Base-by-base conservation (phyloP, 176 grass and related monocot species). In the Rhynchospora pubera region DNA sequence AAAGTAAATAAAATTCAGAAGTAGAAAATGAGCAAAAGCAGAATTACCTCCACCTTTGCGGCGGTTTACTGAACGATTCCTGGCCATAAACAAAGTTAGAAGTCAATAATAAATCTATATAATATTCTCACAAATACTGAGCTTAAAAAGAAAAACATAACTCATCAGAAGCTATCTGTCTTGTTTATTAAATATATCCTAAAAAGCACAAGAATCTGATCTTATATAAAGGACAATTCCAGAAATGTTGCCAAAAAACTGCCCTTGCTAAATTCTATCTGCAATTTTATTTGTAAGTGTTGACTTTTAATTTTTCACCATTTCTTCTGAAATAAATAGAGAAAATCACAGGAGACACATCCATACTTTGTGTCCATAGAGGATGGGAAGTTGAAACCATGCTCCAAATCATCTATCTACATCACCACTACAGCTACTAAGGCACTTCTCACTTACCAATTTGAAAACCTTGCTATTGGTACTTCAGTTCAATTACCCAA, bases 31-130 rank as follows among this genome's bases (percentile, higher is more conserved):
- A 42, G 65, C 7, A 18, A 19, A 61, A 58, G 42, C 59, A 0
- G 73, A 4, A 60, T n/a, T 79, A 79, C 77, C 77, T 79, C 55
- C 77, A 61, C 55, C 60, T 52, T 81, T 81, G 39, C 79, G 79
- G 11, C 79, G 79, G 61, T 45, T 64, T 62, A 57, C 7, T 0
- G 79, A 32, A 45, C 79, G 79, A 64, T 81, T 81, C 79, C 79
- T 81, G 39, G 30, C 21, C 71, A 75, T 53, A 21, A 75, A 28
- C 47, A 53, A 75, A 52, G 14, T 14, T 44, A 53, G 13, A 75
- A 51, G 14, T 75, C 71, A 52, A 51, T 19, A 9, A 21, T 75
- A 0, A 28, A 52, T 30, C 45, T 75, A 24, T 15, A 26, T 39
- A 51, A 50, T 50, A 74, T 6, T 67, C 30, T 16, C 9, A 39